Conservation (phyloP, 2,329 filamentous ascomycete genomes). For the Leptographium flavum region DNA sequence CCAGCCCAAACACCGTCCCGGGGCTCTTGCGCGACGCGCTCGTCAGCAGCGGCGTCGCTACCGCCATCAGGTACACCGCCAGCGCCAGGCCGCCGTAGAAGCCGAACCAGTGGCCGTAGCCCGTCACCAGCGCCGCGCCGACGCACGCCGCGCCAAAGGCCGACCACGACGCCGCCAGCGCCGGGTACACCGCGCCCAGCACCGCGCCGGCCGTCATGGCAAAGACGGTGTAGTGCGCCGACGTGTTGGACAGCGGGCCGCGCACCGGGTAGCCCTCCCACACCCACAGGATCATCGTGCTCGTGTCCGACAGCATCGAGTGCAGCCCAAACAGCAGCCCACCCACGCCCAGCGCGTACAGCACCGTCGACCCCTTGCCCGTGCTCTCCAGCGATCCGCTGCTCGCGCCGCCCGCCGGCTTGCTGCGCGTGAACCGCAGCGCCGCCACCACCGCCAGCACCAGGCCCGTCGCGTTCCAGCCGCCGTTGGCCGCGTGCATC, state of each 20-base stretch:
- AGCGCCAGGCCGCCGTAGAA: slow-evolving; percentile 71
- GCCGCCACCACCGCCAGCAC: slow-evolving; percentile 61
- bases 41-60: slow-evolving; percentile 59
- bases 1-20: slow-evolving; percentile 69
- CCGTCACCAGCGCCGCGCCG: slow-evolving; percentile 66
- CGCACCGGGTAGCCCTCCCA: slow-evolving; percentile 93
- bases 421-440: slow-evolving; percentile 63
- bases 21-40: slow-evolving; percentile 66
- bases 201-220: slow-evolving; percentile 75
- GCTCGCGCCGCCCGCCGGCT: slow-evolving; percentile 37
- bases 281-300: slow-evolving; percentile 97
- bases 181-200: slow-evolving; percentile 59
- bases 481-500: slow-evolving; percentile 78
- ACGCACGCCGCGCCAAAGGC: slow-evolving; percentile 64
- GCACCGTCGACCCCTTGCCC: slow-evolving; percentile 9
- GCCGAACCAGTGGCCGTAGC: slow-evolving; percentile 70
- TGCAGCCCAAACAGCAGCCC: slow-evolving; percentile 83
- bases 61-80: slow-evolving; percentile 68
- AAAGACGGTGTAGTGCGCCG: slow-evolving; percentile 73
- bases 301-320: slow-evolving; percentile 87
- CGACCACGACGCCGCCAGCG: slow-evolving; percentile 61
- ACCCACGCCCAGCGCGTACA: slow-evolving; percentile 65
- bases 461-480: slow-evolving; percentile 79
- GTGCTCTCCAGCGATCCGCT: slow-evolving; percentile 18
- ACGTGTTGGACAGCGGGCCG: slow-evolving; percentile 77